A percentile compares a stretch with the other conserved stretches of the same genome.
These are phyloP conservation scores for Lignosus rhinocerotis DNA, from an alignment of 1,284 basidiomycete species.

Conservation along the genomic window DNA sequence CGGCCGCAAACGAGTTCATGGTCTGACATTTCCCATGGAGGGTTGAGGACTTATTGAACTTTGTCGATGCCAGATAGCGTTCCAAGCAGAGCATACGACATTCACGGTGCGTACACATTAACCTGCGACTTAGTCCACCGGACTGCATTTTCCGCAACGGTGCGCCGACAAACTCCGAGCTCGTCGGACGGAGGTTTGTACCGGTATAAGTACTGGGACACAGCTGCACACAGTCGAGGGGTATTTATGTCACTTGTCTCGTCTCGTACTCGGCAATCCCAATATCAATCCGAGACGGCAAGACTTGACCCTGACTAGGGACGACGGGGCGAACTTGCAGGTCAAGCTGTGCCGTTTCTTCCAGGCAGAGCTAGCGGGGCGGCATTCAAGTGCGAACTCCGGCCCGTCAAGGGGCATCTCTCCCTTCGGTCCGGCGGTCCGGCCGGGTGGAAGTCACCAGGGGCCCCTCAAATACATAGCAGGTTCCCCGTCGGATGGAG, in stretches of 20 bases:
- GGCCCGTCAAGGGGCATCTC: not conserved
- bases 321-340: not conserved
- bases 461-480: constrained; percentile 2
- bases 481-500: not conserved
- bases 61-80: not conserved
- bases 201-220: too few species aligned
- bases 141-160: not conserved
- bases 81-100: not conserved
- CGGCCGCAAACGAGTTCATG: not conserved
- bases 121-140: not conserved
- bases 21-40: not conserved
- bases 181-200: not conserved
- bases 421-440: constrained; percentile 17
- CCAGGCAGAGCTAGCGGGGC: not conserved
- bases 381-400: not conserved
- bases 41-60: not conserved
- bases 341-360: not conserved
- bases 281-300: not conserved
- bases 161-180: not conserved
- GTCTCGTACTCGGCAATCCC: not conserved
- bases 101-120: not conserved
- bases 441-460: constrained; percentile 2
- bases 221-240: too few species aligned
- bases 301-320: not conserved
- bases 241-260: not conserved